Evolutionary conservation across 768 basidiomycete genomes (phyloP).

Genomic region (Tylopilus subfusipes): DNA sequence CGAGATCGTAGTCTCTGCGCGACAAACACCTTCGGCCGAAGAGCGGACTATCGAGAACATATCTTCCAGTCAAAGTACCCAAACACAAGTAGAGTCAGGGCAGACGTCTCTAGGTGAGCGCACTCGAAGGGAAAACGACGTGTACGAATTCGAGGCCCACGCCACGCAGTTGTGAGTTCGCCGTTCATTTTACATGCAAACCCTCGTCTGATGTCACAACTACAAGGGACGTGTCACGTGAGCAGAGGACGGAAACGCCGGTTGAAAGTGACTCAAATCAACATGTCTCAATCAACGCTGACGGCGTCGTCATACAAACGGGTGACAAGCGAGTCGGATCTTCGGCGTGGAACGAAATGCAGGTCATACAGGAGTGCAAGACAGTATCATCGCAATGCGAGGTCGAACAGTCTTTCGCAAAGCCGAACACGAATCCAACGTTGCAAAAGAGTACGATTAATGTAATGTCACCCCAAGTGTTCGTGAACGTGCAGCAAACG

Average conservation of each 20-base stretch:
- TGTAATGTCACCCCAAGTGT: conserved; percentile 1
- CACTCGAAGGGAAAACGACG: neutral
- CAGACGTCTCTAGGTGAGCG: neutral
- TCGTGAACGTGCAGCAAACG: neutral
- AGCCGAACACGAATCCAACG: neutral
- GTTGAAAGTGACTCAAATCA: neutral
- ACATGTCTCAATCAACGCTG: neutral
- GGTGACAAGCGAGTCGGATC: neutral
- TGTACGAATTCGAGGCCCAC: neutral
- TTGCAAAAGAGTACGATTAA: neutral
- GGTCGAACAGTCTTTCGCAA: neutral
- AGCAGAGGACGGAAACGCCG: neutral
- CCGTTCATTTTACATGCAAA: neutral
- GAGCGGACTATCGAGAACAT: neutral
- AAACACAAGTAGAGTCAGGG: neutral
- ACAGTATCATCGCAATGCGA: neutral
- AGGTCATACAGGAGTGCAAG: neutral
- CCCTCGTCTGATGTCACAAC: neutral
- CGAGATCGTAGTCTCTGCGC: neutral
- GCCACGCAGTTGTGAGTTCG: conserved; percentile 1
- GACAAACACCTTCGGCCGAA: neutral
- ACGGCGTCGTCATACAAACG: neutral
- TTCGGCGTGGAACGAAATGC: neutral
- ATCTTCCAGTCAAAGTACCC: neutral
- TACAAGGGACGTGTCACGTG: neutral